Conservation (phyloP, 2,329 filamentous ascomycete species). For the Trichophyton schoenleinii region DNA sequence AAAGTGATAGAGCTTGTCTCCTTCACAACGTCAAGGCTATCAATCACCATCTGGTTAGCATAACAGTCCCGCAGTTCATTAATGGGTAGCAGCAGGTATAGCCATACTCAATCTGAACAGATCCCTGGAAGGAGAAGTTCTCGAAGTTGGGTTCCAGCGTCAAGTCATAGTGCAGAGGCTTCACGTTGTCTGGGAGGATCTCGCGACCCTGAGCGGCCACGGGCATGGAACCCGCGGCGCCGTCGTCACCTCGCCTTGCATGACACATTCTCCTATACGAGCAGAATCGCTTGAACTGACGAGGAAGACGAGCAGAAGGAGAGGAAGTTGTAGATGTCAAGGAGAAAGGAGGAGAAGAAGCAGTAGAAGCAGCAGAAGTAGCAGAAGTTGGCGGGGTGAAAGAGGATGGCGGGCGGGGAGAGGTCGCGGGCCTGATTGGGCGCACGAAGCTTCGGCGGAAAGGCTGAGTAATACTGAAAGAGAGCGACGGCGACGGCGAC, state of each 20-base stretch:
- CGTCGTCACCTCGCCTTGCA: conserved; percentile 35
- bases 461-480: background rate
- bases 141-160: conserved; percentile 84
- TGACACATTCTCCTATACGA: conserved; percentile 69
- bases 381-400: background rate
- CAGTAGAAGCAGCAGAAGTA: too few relatives aligned
- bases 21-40: conserved; percentile 64
- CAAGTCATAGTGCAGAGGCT: conserved; percentile 82
- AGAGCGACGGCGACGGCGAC: background rate
- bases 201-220: conserved; percentile 54
- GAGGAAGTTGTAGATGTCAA: background rate
- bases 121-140: conserved; percentile 76
- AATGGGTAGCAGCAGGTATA: background rate
- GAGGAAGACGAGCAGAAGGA: conserved; percentile 11
- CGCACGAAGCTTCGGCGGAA: background rate
- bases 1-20: conserved; percentile 76
- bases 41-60: conserved; percentile 13
- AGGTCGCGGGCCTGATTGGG: background rate
- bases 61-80: background rate
- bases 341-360: background rate
- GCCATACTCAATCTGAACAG: conserved; percentile 63
- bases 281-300: conserved; percentile 46
- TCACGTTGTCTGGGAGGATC: conserved; percentile 81
- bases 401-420: background rate
- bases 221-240: conserved; percentile 43